phyloP scores from a whole-genome alignment of 805 yeast genomes.

The Pichia californica region DNA sequence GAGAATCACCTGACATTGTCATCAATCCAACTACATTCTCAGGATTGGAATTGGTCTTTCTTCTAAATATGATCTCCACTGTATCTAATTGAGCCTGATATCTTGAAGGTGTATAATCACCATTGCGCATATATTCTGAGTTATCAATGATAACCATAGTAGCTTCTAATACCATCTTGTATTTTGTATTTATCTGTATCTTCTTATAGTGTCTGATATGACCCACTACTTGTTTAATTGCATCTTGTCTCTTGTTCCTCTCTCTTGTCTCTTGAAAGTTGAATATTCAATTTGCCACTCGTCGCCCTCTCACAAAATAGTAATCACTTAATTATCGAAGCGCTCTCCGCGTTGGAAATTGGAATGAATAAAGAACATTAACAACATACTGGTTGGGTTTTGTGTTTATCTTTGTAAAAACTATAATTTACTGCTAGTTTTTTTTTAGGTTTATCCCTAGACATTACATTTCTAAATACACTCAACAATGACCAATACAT shows the following conservation, averaged over 20 bases:
- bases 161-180: constrained; percentile 84
- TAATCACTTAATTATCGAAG: no score
- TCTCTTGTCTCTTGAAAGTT: neutral
- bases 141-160: constrained; percentile 93
- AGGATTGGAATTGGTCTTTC: constrained; percentile 83
- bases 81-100: constrained; percentile 91
- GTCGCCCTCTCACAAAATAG: no score
- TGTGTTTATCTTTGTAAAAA: no score
- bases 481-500: neutral
- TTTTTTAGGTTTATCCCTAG: no score
- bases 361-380: no score
- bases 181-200: neutral
- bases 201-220: no score
- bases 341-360: no score
- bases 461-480: no score
- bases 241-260: neutral
- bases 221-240: no score
- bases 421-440: no score
- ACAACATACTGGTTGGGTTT: no score
- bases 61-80: constrained; percentile 77
- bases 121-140: constrained; percentile 93
- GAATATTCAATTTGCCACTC: constrained; percentile 6
- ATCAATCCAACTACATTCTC: constrained; percentile 90
- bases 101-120: constrained; percentile 84
- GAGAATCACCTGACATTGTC: constrained; percentile 81